These are phyloP conservation scores for Ophiostoma ulmi DNA, from an alignment of 2,329 filamentous ascomycete genomes.

Conservation along the genomic window DNA sequence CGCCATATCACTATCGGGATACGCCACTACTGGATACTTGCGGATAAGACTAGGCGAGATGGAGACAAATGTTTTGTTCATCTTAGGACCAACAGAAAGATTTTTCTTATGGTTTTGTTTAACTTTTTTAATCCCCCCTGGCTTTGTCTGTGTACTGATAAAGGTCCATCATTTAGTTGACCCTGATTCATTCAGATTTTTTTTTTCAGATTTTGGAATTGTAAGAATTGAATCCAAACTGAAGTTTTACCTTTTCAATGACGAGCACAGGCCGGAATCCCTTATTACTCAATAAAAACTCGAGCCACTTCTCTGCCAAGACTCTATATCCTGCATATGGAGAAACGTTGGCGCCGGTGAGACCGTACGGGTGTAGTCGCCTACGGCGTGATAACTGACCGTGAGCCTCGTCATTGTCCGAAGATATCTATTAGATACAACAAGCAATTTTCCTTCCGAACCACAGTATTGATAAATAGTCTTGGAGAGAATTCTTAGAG, in stretches of 20 bases:
- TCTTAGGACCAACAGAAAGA: not conserved
- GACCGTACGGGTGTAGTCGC: not conserved
- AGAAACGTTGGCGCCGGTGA: not conserved
- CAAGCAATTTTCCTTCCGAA: not conserved
- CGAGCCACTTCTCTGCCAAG: not conserved
- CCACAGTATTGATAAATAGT: not conserved
- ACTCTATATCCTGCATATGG: not conserved
- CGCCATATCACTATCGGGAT: constrained; percentile 4
- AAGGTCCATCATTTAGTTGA: not conserved
- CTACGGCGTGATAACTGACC: not conserved
- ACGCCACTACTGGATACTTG: constrained; percentile 9
- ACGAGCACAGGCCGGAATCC: not conserved
- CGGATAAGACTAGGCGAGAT: constrained; percentile 3
- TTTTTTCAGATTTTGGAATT: not conserved
- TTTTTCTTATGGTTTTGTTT: not conserved
- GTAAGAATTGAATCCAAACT: not conserved
- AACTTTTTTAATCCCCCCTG: not conserved
- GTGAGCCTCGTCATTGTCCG: not conserved
- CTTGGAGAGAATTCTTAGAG: no score
- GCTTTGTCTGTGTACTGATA: not conserved
- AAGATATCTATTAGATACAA: not conserved
- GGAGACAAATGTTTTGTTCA: not conserved
- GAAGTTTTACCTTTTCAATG: not conserved
- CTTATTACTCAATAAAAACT: not conserved
- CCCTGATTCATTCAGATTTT: not conserved